These are phyloP conservation scores for Metschnikowia sp. DNA, from an alignment of 805 yeast species.

Conservation along the genomic window DNA sequence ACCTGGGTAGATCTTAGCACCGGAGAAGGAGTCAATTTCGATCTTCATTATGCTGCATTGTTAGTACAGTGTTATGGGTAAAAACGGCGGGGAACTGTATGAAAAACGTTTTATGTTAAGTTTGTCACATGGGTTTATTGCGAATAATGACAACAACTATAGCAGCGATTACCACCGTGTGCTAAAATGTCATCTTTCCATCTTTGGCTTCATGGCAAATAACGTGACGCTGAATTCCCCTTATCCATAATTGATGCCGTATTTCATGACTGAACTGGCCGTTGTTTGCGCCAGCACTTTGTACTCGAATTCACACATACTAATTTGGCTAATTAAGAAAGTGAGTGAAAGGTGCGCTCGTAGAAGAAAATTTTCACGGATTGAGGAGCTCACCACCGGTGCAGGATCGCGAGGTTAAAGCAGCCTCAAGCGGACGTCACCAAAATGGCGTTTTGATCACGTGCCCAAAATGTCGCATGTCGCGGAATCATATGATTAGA, in stretches of 20 bases:
- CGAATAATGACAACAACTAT: too few species aligned
- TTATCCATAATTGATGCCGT: too few species aligned
- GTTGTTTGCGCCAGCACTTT: conserved; percentile 3
- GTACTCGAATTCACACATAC: conserved; percentile 15
- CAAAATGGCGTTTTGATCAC: neutral
- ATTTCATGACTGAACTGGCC: too few species aligned
- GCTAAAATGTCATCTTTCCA: too few species aligned
- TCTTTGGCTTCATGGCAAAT: too few species aligned
- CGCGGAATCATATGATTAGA: neutral
- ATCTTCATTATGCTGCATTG: conserved; percentile 76
- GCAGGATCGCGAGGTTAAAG: conserved; percentile 14
- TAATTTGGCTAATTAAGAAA: conserved; percentile 18
- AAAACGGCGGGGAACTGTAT: too few species aligned
- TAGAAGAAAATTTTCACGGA: conserved; percentile 19
- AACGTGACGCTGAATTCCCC: too few species aligned
- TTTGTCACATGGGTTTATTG: too few species aligned
- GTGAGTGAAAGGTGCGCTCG: conserved; percentile 11
- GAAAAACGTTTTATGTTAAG: too few species aligned
- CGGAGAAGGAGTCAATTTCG: conserved; percentile 99
- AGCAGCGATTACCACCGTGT: too few species aligned
- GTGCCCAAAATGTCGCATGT: conserved; percentile 10
- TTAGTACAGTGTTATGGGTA: conserved; percentile 26
- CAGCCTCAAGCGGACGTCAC: neutral
- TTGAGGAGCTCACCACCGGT: conserved; percentile 13
- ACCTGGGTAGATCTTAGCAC: conserved; percentile 99